Evolutionary conservation across 2,329 filamentous ascomycete species (phyloP).

Genomic region (Neopestalotiopsis sp.): DNA sequence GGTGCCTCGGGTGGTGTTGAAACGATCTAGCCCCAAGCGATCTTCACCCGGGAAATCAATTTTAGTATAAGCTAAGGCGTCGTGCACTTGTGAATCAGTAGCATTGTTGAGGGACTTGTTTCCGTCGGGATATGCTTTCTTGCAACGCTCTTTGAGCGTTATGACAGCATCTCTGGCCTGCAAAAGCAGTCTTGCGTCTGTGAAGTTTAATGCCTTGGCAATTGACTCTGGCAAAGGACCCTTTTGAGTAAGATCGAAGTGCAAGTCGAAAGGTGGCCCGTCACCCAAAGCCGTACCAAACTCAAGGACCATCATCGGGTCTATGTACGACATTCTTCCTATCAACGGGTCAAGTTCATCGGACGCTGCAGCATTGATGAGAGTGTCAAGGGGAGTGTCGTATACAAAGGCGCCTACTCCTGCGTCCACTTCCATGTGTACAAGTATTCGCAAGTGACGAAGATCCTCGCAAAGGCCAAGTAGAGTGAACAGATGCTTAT

Average conservation of each 20-base stretch:
- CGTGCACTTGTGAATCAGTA: not conserved
- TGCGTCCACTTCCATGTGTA: not conserved
- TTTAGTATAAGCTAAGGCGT: not conserved
- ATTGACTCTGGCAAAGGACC: too few species aligned
- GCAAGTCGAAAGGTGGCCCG: too few species aligned
- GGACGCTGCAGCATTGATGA: too few species aligned
- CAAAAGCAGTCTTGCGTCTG: not conserved
- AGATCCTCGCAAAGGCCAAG: slow-evolving; percentile 10
- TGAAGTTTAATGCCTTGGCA: not conserved
- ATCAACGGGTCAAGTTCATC: too few species aligned
- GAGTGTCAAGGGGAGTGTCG: too few species aligned
- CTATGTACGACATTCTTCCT: too few species aligned
- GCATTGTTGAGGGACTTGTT: not conserved
- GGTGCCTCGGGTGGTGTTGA: not conserved
- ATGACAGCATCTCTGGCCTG: not conserved
- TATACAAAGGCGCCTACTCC: too few species aligned
- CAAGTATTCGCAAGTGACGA: not conserved
- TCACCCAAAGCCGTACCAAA: too few species aligned
- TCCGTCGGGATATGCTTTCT: not conserved
- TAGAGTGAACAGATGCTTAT: not conserved
- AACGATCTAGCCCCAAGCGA: slow-evolving; percentile 1
- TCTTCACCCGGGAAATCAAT: slow-evolving; percentile 15
- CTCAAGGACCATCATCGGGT: too few species aligned
- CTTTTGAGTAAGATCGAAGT: too few species aligned
- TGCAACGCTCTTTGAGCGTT: not conserved